These are phyloP conservation scores for Stylosanthes scabra DNA, from an alignment of 331 rosid genomes.

Conservation along the genomic window DNA sequence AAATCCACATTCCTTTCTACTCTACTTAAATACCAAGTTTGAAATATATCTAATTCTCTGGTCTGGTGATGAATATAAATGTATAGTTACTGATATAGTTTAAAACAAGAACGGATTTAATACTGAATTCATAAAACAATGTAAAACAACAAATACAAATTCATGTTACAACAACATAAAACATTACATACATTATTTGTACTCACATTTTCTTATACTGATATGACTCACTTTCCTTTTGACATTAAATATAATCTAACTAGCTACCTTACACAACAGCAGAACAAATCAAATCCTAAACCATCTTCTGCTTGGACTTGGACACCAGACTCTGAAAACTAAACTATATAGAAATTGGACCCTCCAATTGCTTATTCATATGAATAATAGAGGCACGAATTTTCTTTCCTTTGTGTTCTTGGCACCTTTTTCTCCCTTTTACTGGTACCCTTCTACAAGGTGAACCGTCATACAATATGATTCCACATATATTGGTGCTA, in stretches of 20 bases:
- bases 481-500: constrained; percentile 58
- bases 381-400: constrained; percentile 24
- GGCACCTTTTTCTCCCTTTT: constrained; percentile 77
- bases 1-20: neutral
- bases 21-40: neutral
- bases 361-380: constrained; percentile 21
- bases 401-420: constrained; percentile 73
- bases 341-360: constrained; percentile 12
- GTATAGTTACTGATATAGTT: neutral
- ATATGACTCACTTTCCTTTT: too few relatives aligned
- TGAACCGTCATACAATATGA: constrained; percentile 65
- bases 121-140: neutral
- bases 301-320: neutral
- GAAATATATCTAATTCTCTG: neutral
- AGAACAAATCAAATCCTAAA: constrained; percentile 39
- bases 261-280: constrained; percentile 39
- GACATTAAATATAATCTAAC: constrained; percentile 30
- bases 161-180: constrained; percentile 12
- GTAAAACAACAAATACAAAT: constrained; percentile 7
- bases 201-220: constrained; percentile 3
- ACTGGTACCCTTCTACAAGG: constrained; percentile 62
- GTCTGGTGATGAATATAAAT: neutral
- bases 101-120: neutral
- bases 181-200: constrained; percentile 26
- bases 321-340: neutral